Evolutionary conservation across 768 basidiomycete genomes (phyloP).

Genomic region (Ephemerocybe angulata): DNA sequence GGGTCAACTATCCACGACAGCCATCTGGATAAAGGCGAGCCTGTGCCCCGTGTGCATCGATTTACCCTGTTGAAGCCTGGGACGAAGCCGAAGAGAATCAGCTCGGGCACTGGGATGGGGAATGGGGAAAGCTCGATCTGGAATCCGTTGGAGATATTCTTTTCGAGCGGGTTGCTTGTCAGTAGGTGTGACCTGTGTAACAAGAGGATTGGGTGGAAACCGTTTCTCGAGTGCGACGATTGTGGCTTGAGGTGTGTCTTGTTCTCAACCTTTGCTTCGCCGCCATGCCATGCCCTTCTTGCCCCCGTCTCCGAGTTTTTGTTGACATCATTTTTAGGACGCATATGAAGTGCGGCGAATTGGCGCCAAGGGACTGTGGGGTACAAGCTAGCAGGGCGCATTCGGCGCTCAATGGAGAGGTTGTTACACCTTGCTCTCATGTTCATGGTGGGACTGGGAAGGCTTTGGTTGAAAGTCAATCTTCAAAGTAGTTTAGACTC

Average conservation of each 20-base stretch:
- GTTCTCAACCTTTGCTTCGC: background rate
- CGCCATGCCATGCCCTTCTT: background rate
- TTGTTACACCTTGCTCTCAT: too few species aligned
- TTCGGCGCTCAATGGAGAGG: background rate
- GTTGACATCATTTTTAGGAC: conserved; percentile 39
- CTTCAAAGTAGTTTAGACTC: background rate
- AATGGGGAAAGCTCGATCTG: conserved; percentile 34
- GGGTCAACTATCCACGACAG: conserved; percentile 62
- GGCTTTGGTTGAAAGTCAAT: background rate
- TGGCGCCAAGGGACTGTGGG: conserved; percentile 77
- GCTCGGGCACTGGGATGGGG: conserved; percentile 6
- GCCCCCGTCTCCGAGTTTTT: background rate
- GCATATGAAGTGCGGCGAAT: conserved; percentile 85
- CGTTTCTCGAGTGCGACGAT: conserved; percentile 84
- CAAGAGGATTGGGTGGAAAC: conserved; percentile 84
- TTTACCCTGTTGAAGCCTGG: conserved; percentile 87
- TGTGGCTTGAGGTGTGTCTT: conserved; percentile 67
- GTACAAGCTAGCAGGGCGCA: conserved; percentile 32
- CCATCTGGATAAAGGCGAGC: conserved; percentile 26
- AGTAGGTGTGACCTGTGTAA: conserved; percentile 80
- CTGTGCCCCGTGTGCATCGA: conserved; percentile 65
- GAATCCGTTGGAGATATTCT: conserved; percentile 78
- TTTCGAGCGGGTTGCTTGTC: conserved; percentile 65
- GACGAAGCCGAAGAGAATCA: conserved; percentile 46
- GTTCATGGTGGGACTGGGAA: too few species aligned